Percentiles rank a stretch among this genome's conserved stretches.
These are phyloP conservation scores for Bruguiera hainesii DNA, from an alignment of 441 rosid species.

Conservation along the genomic window DNA sequence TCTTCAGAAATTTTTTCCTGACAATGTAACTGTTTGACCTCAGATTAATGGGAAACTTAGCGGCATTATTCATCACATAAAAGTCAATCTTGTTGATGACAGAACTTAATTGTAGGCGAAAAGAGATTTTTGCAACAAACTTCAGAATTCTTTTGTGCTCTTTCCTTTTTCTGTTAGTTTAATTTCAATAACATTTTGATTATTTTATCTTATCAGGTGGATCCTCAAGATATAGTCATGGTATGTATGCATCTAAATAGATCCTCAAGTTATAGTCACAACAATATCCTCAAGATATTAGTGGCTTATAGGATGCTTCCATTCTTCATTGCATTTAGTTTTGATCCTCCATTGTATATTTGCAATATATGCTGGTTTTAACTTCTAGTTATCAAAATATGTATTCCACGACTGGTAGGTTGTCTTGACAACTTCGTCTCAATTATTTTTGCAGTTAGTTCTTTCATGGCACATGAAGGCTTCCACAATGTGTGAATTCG, in stretches of 20 bases:
- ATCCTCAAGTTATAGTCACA: constrained; percentile 78
- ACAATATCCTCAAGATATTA: constrained; percentile 97
- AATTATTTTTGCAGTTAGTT: constrained; percentile 60
- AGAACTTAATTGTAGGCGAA: too few species aligned
- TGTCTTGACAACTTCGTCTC: background rate
- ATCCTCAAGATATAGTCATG: constrained; percentile 98
- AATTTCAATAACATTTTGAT: constrained; percentile 1
- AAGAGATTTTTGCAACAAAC: too few species aligned
- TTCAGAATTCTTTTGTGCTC: too few species aligned
- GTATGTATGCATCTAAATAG: constrained; percentile 39
- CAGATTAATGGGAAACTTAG: too few species aligned
- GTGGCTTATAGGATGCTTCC: too few species aligned
- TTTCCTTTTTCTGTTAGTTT: too few species aligned
- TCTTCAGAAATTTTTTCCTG: too few species aligned
- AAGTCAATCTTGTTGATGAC: too few species aligned
- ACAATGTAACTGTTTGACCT: too few species aligned
- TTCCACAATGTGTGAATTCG: constrained; percentile 92
- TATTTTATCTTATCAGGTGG: constrained; percentile 55
- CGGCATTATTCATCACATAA: too few species aligned
- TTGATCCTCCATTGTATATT: background rate
- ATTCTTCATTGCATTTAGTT: background rate
- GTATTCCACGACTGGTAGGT: background rate
- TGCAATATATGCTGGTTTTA: background rate
- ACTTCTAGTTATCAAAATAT: constrained; percentile 1
- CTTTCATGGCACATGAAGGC: constrained; percentile 99